phyloP scores from a whole-genome alignment of 2,329 filamentous ascomycete genomes.

The Neofusicoccum ribis region DNA sequence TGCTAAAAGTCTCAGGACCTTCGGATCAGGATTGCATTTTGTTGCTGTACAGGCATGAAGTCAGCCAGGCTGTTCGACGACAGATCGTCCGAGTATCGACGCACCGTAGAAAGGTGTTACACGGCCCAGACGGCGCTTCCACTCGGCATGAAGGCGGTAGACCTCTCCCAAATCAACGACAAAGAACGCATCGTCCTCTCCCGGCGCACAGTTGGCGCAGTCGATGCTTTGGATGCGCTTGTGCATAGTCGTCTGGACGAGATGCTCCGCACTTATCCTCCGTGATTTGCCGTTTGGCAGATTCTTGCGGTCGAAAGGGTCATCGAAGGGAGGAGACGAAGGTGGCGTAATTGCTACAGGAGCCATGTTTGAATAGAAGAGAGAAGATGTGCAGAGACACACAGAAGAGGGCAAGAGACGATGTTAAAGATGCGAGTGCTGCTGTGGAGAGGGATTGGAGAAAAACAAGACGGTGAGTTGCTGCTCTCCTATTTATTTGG shows the following conservation, averaged over 20 bases:
- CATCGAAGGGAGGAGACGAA: background rate
- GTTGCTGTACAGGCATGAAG: slow-evolving; percentile 60
- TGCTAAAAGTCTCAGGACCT: slow-evolving; percentile 78
- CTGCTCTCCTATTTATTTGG: background rate
- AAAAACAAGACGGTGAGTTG: background rate
- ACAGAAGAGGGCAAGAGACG: background rate
- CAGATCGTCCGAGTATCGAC: slow-evolving; percentile 35
- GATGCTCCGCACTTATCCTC: slow-evolving; percentile 59
- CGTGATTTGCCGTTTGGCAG: background rate
- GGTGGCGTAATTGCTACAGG: background rate
- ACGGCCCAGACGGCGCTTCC: slow-evolving; percentile 85
- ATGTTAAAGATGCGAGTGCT: background rate
- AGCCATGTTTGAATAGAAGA: background rate
- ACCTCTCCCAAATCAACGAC: slow-evolving; percentile 93
- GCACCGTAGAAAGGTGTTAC: slow-evolving; percentile 89
- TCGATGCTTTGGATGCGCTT: slow-evolving; percentile 76
- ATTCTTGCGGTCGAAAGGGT: background rate
- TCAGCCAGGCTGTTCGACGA: background rate
- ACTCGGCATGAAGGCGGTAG: slow-evolving; percentile 91
- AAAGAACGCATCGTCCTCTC: slow-evolving; percentile 92
- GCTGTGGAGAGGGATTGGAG: background rate
- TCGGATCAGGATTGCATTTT: slow-evolving; percentile 91
- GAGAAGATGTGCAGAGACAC: background rate
- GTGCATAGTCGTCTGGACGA: slow-evolving; percentile 80
- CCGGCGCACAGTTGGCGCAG: slow-evolving; percentile 77